Conservation (phyloP, 192 early-diverging fungal species). For the Entomortierella beljakovae region DNA sequence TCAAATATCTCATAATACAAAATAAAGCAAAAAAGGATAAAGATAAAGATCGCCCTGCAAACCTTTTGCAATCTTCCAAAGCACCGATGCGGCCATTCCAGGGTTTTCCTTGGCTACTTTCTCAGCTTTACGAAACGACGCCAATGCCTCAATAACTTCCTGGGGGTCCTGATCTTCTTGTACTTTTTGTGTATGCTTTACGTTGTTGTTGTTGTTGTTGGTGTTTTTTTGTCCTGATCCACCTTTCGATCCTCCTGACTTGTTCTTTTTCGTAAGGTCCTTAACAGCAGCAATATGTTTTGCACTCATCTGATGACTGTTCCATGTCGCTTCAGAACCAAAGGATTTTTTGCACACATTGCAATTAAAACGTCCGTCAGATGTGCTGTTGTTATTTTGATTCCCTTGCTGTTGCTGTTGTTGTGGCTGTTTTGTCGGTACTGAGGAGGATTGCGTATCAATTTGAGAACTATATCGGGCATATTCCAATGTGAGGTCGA, state of each 20-base stretch:
- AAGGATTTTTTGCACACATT: slow-evolving; percentile 62
- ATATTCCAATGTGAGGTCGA: slow-evolving; percentile 35
- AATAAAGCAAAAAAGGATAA: too few species aligned
- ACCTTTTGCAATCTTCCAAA: slow-evolving; percentile 59
- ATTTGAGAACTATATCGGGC: slow-evolving; percentile 4
- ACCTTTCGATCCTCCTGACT: slow-evolving; percentile 13
- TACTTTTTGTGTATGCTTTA: neutral
- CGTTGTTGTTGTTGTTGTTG: neutral
- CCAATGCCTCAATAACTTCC: slow-evolving; percentile 36
- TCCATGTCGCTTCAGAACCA: slow-evolving; percentile 58
- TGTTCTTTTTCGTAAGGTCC: slow-evolving; percentile 29
- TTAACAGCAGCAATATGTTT: slow-evolving; percentile 63
- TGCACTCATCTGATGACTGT: slow-evolving; percentile 61
- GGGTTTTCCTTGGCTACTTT: slow-evolving; percentile 46
- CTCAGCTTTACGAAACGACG: slow-evolving; percentile 31
- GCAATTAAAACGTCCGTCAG: slow-evolving; percentile 51
- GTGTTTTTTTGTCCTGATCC: slow-evolving; percentile 4
- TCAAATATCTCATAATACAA: neutral
- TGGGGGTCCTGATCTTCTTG: slow-evolving; percentile 18
- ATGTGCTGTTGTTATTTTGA: neutral
- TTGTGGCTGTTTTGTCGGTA: neutral
- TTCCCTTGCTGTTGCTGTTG: slow-evolving; percentile 9
- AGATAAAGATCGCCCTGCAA: too few species aligned
- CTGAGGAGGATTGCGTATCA: neutral
- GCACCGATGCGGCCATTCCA: slow-evolving; percentile 39